Evolutionary conservation across 768 basidiomycete genomes (phyloP).

Genomic region (Royoungia palumana): DNA sequence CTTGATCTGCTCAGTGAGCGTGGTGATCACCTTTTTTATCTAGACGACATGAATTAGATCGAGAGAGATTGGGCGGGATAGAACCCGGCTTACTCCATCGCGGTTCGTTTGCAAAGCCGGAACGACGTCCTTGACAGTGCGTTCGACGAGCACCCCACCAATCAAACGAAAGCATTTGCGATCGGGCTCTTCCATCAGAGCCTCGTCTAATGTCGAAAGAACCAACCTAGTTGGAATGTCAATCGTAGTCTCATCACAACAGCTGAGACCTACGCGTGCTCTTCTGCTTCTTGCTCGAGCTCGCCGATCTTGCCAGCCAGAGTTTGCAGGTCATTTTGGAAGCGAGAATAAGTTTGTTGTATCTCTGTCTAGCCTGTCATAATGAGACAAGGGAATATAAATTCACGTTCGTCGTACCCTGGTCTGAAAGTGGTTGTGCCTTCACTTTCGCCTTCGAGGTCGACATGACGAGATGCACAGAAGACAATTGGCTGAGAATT

Average conservation of each 20-base stretch:
- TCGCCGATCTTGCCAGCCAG: constrained; percentile 94
- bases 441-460: constrained; percentile 59
- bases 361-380: constrained; percentile 66
- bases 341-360: constrained; percentile 74
- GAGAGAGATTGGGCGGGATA: neutral
- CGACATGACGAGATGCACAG: constrained; percentile 32
- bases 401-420: constrained; percentile 49
- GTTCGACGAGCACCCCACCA: constrained; percentile 92
- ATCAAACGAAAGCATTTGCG: constrained; percentile 96
- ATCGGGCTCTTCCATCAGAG: constrained; percentile 75
- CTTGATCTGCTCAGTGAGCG: constrained; percentile 84
- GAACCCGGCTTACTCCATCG: constrained; percentile 64
- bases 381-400: constrained; percentile 29
- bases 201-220: constrained; percentile 80
- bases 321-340: constrained; percentile 88
- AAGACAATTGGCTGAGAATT: constrained; percentile 27
- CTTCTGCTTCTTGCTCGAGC: constrained; percentile 92
- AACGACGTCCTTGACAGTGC: constrained; percentile 92
- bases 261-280: constrained; percentile 69
- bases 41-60: constrained; percentile 32
- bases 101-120: constrained; percentile 87
- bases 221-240: constrained; percentile 60
- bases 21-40: constrained; percentile 81
- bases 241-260: neutral
- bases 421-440: constrained; percentile 55